These are phyloP conservation scores for Brassica cretica DNA, from an alignment of 345 rosid species.

Conservation along the genomic window DNA sequence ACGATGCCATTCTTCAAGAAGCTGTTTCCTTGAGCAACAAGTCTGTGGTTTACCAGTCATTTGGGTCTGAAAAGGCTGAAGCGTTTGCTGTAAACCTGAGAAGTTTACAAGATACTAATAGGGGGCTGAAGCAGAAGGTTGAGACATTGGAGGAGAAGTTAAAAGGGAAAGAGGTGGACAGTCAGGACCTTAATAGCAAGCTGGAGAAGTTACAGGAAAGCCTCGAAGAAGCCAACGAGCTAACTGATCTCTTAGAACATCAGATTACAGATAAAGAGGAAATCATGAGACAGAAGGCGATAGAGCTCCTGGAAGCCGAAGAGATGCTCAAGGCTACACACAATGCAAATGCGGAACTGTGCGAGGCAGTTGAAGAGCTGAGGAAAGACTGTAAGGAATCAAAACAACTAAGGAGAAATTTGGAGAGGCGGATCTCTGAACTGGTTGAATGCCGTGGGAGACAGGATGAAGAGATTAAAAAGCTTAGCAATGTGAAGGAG, in stretches of 20 bases:
- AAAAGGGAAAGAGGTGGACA: slow-evolving; percentile 50
- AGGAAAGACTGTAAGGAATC: slow-evolving; percentile 58
- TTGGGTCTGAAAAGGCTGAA: slow-evolving; percentile 55
- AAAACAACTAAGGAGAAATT: slow-evolving; percentile 38
- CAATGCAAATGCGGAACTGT: slow-evolving; percentile 52
- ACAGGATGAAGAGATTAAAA: slow-evolving; percentile 52
- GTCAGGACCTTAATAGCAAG: slow-evolving; percentile 45
- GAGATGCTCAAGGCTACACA: slow-evolving; percentile 66
- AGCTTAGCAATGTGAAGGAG: slow-evolving; percentile 56
- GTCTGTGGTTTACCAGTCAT: slow-evolving; percentile 54
- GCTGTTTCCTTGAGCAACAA: slow-evolving; percentile 49
- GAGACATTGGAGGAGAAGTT: slow-evolving; percentile 51
- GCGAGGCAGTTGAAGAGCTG: slow-evolving; percentile 62
- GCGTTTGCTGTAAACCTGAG: slow-evolving; percentile 48
- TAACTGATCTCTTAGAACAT: slow-evolving; percentile 58
- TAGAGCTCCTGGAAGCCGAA: slow-evolving; percentile 65
- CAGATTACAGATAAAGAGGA: slow-evolving; percentile 54
- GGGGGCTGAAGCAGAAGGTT: slow-evolving; percentile 52
- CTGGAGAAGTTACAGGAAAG: slow-evolving; percentile 56
- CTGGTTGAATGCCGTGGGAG: slow-evolving; percentile 48
- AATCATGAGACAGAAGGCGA: slow-evolving; percentile 55
- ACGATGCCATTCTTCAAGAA: slow-evolving; percentile 49
- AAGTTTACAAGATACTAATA: slow-evolving; percentile 41
- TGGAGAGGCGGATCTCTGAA: slow-evolving; percentile 50
- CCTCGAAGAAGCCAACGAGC: slow-evolving; percentile 53